phyloP scores from a whole-genome alignment of 306 rosid genomes.

The Fragaria iinumae region DNA sequence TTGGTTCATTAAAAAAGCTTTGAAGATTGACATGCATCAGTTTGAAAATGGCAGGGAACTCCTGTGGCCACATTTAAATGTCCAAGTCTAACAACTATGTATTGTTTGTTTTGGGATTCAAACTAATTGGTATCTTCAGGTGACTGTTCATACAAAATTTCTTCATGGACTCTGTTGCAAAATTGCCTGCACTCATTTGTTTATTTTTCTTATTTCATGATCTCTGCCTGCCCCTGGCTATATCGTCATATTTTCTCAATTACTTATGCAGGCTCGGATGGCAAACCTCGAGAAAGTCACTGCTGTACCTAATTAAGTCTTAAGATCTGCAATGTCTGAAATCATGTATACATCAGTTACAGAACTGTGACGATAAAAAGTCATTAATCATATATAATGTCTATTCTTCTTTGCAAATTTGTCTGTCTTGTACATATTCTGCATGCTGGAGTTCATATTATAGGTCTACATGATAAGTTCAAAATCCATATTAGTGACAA shows the following conservation, averaged over 20 bases:
- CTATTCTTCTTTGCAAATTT: neutral
- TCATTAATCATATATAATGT: neutral
- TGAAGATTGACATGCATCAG: neutral
- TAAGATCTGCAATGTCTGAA: constrained; percentile 32
- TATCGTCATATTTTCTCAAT: neutral
- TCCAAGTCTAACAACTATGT: neutral
- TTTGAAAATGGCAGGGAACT: neutral
- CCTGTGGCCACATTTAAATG: neutral
- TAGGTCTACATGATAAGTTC: neutral
- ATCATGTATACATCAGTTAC: constrained; percentile 13
- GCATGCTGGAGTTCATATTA: neutral
- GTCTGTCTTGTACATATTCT: neutral
- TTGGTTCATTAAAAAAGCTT: neutral
- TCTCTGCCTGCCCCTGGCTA: neutral
- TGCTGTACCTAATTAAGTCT: constrained; percentile 27
- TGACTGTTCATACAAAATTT: neutral
- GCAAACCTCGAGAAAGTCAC: constrained; percentile 57
- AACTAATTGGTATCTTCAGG: neutral
- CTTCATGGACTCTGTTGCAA: neutral
- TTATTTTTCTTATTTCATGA: neutral
- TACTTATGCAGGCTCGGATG: constrained; percentile 54
- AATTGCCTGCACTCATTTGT: neutral
- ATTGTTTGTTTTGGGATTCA: neutral
- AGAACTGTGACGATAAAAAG: constrained; percentile 11
- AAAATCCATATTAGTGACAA: neutral